These are phyloP conservation scores for Halophytophthora polymorphica DNA, from an alignment of 352 stramenopile genomes.

Conservation along the genomic window DNA sequence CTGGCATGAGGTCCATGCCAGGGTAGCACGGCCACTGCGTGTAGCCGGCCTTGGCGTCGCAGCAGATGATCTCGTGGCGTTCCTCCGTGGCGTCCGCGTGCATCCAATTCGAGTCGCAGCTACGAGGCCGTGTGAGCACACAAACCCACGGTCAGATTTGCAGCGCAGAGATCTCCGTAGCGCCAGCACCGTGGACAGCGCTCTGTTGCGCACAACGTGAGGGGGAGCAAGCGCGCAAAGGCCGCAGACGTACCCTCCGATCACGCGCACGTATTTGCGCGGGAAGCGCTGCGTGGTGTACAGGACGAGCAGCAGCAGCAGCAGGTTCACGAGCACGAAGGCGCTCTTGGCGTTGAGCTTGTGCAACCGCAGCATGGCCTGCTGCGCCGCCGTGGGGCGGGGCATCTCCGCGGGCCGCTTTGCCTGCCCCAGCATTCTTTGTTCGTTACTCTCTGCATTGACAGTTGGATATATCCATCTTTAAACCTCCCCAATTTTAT, in stretches of 20 bases:
- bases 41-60: conserved; percentile 27
- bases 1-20: conserved; percentile 57
- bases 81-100: conserved; percentile 25
- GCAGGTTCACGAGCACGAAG: conserved; percentile 46
- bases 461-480: too few relatives aligned
- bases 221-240: conserved; percentile 1
- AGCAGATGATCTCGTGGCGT: conserved; percentile 49
- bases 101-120: conserved; percentile 72
- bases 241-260: conserved; percentile 50
- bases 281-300: conserved; percentile 55
- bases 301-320: conserved; percentile 54
- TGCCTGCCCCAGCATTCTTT: too few relatives aligned
- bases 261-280: conserved; percentile 68
- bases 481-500: too few relatives aligned
- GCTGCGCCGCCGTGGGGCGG: conserved; percentile 37
- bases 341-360: conserved; percentile 39
- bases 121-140: conserved; percentile 19
- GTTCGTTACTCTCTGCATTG: too few relatives aligned
- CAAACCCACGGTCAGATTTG: not conserved
- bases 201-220: not conserved
- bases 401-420: too few relatives aligned
- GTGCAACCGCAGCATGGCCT: conserved; percentile 39
- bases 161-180: not conserved
- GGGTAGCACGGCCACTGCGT: conserved; percentile 49
- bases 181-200: too few relatives aligned